Evolutionary conservation across 495 filamentous ascomycete species (phyloP).

Genomic region (Echria macrotheca): DNA sequence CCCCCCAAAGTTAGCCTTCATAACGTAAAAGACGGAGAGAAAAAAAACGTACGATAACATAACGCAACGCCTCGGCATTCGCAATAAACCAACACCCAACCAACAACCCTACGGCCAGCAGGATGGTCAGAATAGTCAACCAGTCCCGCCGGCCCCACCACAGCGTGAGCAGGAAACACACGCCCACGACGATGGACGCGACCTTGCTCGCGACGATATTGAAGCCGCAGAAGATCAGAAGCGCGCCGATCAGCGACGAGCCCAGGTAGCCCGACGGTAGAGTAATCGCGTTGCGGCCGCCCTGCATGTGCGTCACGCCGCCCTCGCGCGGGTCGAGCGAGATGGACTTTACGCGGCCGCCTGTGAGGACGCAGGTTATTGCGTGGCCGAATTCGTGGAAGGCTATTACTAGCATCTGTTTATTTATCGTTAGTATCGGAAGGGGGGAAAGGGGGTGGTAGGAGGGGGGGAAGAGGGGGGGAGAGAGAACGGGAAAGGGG

Average conservation of each 20-base stretch:
- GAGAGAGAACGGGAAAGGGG: not conserved
- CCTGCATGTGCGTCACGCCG: conserved; percentile 73
- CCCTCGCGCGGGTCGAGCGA: conserved; percentile 59
- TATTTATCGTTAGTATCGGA: conserved; percentile 17
- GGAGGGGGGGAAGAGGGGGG: not conserved
- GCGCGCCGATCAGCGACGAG: conserved; percentile 65
- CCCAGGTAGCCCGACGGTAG: conserved; percentile 74
- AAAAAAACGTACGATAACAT: conserved; percentile 46
- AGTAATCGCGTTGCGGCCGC: conserved; percentile 67
- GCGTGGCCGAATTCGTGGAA: conserved; percentile 83
- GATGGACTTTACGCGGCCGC: conserved; percentile 66
- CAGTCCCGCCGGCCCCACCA: conserved; percentile 78
- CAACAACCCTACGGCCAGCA: conserved; percentile 63
- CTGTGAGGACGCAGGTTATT: conserved; percentile 64
- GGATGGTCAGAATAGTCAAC: conserved; percentile 65
- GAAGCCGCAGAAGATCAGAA: conserved; percentile 76
- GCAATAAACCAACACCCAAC: conserved; percentile 76
- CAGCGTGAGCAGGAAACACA: conserved; percentile 68
- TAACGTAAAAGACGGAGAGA: not conserved
- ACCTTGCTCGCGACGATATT: conserved; percentile 75
- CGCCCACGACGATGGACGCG: conserved; percentile 64
- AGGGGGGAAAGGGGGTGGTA: not conserved
- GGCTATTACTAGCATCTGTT: conserved; percentile 71
- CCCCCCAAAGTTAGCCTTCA: not conserved
- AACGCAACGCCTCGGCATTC: conserved; percentile 66